Evolutionary conservation across 1,284 basidiomycete species (phyloP), one percentile per base, ranked within the genome.

Genomic region (Naganishia sp.): DNA sequence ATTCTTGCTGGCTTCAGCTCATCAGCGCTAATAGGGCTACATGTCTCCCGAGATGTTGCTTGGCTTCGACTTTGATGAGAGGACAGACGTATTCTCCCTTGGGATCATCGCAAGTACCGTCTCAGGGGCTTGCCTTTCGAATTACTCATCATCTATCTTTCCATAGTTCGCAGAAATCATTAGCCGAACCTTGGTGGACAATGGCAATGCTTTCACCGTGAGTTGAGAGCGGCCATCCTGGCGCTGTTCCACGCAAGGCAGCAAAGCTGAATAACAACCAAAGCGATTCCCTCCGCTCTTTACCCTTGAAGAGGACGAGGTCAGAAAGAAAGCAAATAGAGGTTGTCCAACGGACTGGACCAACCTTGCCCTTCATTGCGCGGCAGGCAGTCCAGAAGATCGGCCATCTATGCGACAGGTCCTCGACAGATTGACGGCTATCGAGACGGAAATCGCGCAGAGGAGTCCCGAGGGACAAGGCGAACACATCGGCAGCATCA

Each of bases 51-150:
- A 98, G 79, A 96, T 99, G 72, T 82, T 97, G 7, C 83, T 92
- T 15, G 94, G 94, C 21, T 85, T 90, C 63, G 90, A 92, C 73
- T 97, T 98, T 73, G 90, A 92, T 75, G 85, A 98, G 7, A 88
- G 92, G 2, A 95, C 94, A 7, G 95, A 99, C 75, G 87, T 97
- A 23, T 97, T 92, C 78, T 94, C 92, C 6, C 85, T 97, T 23
- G 95, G 94, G 0, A 87, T 99, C 76, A 95, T 99, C 72, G 71
- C 68, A n/a, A 51, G 71, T 61, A 13, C 35, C 35, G 7, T 6
- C 13, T 13, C 35, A 18, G 18, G 28, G 9, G 13, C 53, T 25
- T 15, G 28, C 13, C 42, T n/a, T 39, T 43, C 9, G 1, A 23
- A 32, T 9, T 32, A 10, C n/a, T n/a, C 2, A 13, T 61, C 0